Conservation (phyloP, 2,329 filamentous ascomycete species). For the Helicocarpus griseus region DNA sequence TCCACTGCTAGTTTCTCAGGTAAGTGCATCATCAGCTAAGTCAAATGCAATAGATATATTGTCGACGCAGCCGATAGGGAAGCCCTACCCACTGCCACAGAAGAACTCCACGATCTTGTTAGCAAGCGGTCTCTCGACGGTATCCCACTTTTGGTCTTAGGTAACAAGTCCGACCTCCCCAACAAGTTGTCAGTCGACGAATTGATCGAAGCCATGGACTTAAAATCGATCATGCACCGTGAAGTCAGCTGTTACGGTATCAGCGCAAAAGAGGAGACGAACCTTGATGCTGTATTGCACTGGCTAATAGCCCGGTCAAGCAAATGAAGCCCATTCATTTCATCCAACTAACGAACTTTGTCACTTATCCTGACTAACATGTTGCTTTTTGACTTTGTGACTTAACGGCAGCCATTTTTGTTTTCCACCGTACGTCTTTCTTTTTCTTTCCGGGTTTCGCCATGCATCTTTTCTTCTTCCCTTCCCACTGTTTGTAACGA, state of each 20-base stretch:
- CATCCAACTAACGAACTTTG: background rate
- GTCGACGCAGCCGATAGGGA: slow-evolving; percentile 86
- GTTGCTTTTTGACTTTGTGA: background rate
- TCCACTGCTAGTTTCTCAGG: background rate
- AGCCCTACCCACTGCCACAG: slow-evolving; percentile 72
- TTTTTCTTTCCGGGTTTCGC: too few relatives aligned
- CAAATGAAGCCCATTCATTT: slow-evolving; percentile 39
- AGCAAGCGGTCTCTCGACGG: slow-evolving; percentile 73
- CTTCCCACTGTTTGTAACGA: slow-evolving; percentile 3
- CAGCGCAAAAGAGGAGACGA: slow-evolving; percentile 97
- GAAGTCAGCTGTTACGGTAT: slow-evolving; percentile 99
- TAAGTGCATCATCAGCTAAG: slow-evolving; percentile 8
- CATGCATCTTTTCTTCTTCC: background rate
- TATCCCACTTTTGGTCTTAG: slow-evolving; percentile 86
- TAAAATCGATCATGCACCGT: slow-evolving; percentile 79
- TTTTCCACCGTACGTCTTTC: background rate
- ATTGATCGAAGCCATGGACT: slow-evolving; percentile 81
- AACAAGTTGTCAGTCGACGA: slow-evolving; percentile 88
- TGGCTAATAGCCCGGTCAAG: slow-evolving; percentile 89
- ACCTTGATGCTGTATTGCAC: slow-evolving; percentile 90
- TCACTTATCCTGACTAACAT: background rate
- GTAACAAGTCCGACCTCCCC: slow-evolving; percentile 95
- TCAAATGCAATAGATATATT: slow-evolving; percentile 56
- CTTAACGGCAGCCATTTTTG: background rate
- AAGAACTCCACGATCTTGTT: slow-evolving; percentile 85